Percentiles rank a stretch among this genome's conserved stretches.
Evolutionary conservation across 169 alveolate species (phyloP).

Genomic region (Plasmodium adleri): DNA sequence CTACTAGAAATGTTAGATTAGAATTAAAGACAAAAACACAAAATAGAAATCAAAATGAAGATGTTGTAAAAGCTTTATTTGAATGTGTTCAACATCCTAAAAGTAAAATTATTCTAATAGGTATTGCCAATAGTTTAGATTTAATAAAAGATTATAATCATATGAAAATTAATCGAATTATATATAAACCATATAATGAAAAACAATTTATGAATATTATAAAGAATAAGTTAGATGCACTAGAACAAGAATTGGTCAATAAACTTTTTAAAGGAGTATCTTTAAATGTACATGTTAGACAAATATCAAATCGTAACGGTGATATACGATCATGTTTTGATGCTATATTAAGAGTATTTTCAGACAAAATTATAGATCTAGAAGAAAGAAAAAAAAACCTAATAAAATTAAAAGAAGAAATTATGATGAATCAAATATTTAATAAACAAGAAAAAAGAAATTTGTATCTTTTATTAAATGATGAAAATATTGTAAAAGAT

Average conservation of each 20-base stretch:
- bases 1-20: slow-evolving; percentile 44
- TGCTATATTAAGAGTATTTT: slow-evolving; percentile 64
- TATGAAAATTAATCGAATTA: slow-evolving; percentile 69
- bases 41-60: slow-evolving; percentile 22
- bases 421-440: slow-evolving; percentile 70
- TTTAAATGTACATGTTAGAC: slow-evolving; percentile 68
- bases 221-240: slow-evolving; percentile 35
- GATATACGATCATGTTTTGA: slow-evolving; percentile 73
- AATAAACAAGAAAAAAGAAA: slow-evolving; percentile 57
- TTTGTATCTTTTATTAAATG: slow-evolving; percentile 30
- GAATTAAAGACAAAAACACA: slow-evolving; percentile 47
- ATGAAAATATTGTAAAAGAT: slow-evolving; percentile 8
- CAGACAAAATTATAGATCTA: slow-evolving; percentile 45
- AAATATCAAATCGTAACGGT: slow-evolving; percentile 65
- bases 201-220: slow-evolving; percentile 62
- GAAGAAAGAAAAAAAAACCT: slow-evolving; percentile 68
- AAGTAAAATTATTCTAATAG: slow-evolving; percentile 53
- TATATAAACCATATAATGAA: slow-evolving; percentile 67
- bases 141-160: slow-evolving; percentile 61
- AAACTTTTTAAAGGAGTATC: slow-evolving; percentile 69
- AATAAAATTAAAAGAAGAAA: slow-evolving; percentile 57
- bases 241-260: slow-evolving; percentile 54
- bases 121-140: slow-evolving; percentile 71
- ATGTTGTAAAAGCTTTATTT: slow-evolving; percentile 49
- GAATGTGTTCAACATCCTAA: slow-evolving; percentile 50